phyloP scores from a whole-genome alignment of 495 filamentous ascomycete species.

The Talaromyces stipitatus region DNA sequence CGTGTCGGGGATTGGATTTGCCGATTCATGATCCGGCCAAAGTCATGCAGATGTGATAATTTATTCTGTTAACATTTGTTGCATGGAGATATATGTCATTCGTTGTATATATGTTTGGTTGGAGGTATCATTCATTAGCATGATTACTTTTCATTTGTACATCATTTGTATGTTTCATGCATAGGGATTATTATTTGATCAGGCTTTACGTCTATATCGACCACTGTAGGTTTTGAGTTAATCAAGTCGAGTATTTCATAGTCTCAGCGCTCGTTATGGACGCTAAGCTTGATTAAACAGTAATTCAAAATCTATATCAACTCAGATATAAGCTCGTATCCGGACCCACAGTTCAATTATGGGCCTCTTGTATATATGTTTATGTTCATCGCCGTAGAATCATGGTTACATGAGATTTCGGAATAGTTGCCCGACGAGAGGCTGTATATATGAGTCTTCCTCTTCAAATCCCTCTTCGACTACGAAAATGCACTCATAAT shows the following conservation, averaged over 20 bases:
- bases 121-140: neutral
- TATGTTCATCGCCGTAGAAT: neutral
- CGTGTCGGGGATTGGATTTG: conserved; percentile 20
- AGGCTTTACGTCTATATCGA: too few species aligned
- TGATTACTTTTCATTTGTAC: neutral
- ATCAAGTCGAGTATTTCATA: too few species aligned
- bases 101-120: neutral
- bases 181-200: too few species aligned
- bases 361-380: too few species aligned
- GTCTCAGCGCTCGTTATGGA: too few species aligned
- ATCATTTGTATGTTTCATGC: too few species aligned
- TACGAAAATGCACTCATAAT: neutral
- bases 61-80: neutral
- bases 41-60: neutral
- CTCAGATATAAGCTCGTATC: too few species aligned
- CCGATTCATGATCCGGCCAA: neutral
- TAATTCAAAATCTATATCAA: too few species aligned
- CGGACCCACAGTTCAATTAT: too few species aligned
- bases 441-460: neutral
- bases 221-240: too few species aligned
- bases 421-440: neutral
- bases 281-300: too few species aligned
- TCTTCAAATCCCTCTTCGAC: neutral
- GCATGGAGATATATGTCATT: neutral
- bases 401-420: neutral